Evolutionary conservation across 352 stramenopile genomes (phyloP), one percentile per base, ranked within the genome.

Genomic region (Pythium phragmiticola): DNA sequence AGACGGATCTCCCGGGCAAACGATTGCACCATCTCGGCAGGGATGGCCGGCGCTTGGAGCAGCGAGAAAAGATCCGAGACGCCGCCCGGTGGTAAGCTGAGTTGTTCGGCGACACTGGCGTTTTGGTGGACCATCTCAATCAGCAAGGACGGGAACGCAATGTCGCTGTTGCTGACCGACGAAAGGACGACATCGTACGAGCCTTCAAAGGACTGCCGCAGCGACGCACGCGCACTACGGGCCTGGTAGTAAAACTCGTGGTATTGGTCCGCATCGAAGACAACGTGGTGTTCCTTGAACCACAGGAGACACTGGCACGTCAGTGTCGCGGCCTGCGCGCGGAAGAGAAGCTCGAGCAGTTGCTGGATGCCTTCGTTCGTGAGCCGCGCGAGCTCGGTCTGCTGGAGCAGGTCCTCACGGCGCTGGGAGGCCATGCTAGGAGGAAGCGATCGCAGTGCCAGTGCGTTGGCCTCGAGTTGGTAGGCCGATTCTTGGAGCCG

Each of bases 101-200:
- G 57, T 43, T 83, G 77, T 1, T 73, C 76, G 16, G 74, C 73
- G 12, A 79, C 55, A 21, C 72, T 74, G 12, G 84, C 84, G 56
- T 83, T 89, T 47, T 90, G 80, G 76, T 90, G 87, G 23, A 92
- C 80, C 53, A 87, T 74, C 57, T 91, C 82, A 52, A 92, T 90
- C 49, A 92, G 65, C 28, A 90, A 65, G 65, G 88, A 74, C 6
- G 80, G 77, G 14, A 81, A 77, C 33, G 76, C 74, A 26, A 74
- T 69, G 30, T 71, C 75, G 62, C 69, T 79, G 49, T 80, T 74
- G 61, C 70, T 80, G 39, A 80, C 70, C 19, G 73, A 80, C 21
- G 76, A 89, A 1, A 90, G 55, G 2, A 73, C 73, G 7, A 62
- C 74, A 12, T 80, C 74, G 49, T 89, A 92, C 64, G 80, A 80